Conservation (phyloP, 139 green algal species). For the Chlamydomonas eustigma region DNA sequence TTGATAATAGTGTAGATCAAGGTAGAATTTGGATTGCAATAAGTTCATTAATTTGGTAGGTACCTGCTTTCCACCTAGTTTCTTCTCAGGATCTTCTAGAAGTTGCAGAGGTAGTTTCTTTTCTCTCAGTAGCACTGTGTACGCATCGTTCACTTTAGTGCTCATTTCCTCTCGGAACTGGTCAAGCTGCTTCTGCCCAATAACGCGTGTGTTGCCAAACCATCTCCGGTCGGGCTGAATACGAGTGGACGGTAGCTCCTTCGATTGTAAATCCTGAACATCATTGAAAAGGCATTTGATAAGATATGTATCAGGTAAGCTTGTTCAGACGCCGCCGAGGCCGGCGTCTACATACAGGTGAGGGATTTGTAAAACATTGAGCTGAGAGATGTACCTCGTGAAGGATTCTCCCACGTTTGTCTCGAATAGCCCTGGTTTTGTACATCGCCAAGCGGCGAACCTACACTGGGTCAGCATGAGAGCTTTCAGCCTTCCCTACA, state of each 20-base stretch:
- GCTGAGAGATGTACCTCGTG: slow-evolving; percentile 57
- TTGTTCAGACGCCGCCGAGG: not conserved
- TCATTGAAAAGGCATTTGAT: too few species aligned
- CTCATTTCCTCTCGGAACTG: slow-evolving; percentile 72
- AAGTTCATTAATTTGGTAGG: too few species aligned
- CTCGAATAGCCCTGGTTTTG: slow-evolving; percentile 74
- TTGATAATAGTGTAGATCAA: too few species aligned
- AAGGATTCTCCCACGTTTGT: slow-evolving; percentile 88
- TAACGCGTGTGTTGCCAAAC: slow-evolving; percentile 97
- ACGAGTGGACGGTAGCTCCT: slow-evolving; percentile 89
- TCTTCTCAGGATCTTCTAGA: slow-evolving; percentile 81
- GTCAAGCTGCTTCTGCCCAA: slow-evolving; percentile 92
- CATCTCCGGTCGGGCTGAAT: slow-evolving; percentile 95
- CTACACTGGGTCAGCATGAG: slow-evolving; percentile 24
- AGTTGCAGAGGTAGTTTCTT: slow-evolving; percentile 95
- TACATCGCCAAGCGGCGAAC: slow-evolving; percentile 96
- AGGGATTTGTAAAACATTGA: too few species aligned
- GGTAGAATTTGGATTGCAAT: too few species aligned
- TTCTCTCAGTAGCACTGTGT: slow-evolving; percentile 90
- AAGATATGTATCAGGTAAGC: not conserved
- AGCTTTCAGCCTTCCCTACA: too few species aligned
- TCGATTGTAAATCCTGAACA: slow-evolving; percentile 84
- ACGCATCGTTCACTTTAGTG: slow-evolving; percentile 84
- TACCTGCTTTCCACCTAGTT: slow-evolving; percentile 23
- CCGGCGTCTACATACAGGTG: too few species aligned